Evolutionary conservation across 2,329 filamentous ascomycete genomes (phyloP).

Genomic region (Pseudocercospora eumusae): DNA sequence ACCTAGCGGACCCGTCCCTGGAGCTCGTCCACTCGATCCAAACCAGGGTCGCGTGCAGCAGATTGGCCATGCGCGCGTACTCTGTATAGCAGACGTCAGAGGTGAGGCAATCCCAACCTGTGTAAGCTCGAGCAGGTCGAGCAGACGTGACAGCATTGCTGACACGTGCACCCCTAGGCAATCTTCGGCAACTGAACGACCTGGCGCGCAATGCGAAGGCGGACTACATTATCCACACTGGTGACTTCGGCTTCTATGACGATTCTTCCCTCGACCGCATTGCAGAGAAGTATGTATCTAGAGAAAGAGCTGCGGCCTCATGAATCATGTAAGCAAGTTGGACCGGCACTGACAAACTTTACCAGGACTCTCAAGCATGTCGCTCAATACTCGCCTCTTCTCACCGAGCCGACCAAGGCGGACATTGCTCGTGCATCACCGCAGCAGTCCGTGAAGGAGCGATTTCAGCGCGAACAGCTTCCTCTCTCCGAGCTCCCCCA

Average conservation of each 20-base stretch:
- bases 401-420: conserved; percentile 72
- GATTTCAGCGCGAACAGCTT: conserved; percentile 77
- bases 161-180: conserved; percentile 62
- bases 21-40: conserved; percentile 51
- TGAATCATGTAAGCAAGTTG: neutral
- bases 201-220: conserved; percentile 91
- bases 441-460: conserved; percentile 71
- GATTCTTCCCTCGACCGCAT: conserved; percentile 93
- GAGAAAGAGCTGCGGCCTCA: neutral
- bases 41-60: conserved; percentile 57
- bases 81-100: conserved; percentile 57
- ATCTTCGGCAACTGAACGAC: conserved; percentile 92
- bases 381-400: conserved; percentile 94
- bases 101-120: conserved; percentile 39
- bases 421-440: conserved; percentile 69
- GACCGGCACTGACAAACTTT: conserved; percentile 19
- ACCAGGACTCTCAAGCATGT: conserved; percentile 93
- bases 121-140: conserved; percentile 1
- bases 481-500: conserved; percentile 89
- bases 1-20: conserved; percentile 41
- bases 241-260: conserved; percentile 99
- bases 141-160: conserved; percentile 16
- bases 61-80: conserved; percentile 50
- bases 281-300: conserved; percentile 80
- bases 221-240: conserved; percentile 97